A percentile compares a stretch with the other conserved stretches of the same genome.
phyloP scores from a whole-genome alignment of 768 basidiomycete genomes.

The Mycena alexandri region DNA sequence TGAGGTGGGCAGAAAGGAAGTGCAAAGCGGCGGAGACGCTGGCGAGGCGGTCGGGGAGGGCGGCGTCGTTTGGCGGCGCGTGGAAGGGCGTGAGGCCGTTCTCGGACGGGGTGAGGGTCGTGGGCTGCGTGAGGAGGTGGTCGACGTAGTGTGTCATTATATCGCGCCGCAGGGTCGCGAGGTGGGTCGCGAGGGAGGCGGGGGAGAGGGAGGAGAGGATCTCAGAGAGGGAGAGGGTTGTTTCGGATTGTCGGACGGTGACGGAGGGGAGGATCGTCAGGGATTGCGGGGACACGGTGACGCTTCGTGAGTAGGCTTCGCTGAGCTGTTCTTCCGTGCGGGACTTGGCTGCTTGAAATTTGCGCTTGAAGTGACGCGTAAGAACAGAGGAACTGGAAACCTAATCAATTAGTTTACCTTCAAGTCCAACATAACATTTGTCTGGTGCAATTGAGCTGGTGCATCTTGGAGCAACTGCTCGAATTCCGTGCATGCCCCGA shows the following conservation, averaged over 20 bases:
- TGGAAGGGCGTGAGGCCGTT: slow-evolving; percentile 63
- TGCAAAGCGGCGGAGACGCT: slow-evolving; percentile 68
- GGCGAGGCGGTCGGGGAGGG: slow-evolving; percentile 58
- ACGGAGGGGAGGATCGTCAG: slow-evolving; percentile 65
- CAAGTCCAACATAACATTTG: slow-evolving; percentile 67
- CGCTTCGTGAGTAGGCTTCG: slow-evolving; percentile 73
- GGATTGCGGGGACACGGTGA: slow-evolving; percentile 63
- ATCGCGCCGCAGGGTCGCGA: slow-evolving; percentile 76
- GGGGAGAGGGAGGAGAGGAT: slow-evolving; percentile 72
- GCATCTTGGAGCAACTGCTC: slow-evolving; percentile 59
- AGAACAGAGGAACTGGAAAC: slow-evolving; percentile 12
- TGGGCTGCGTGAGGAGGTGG: slow-evolving; percentile 65
- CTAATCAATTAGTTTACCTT: slow-evolving; percentile 57
- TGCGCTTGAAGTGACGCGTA: slow-evolving; percentile 56
- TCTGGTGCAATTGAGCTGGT: slow-evolving; percentile 64
- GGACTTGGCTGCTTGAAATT: slow-evolving; percentile 66
- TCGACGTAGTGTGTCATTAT: slow-evolving; percentile 72
- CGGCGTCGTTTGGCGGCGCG: slow-evolving; percentile 56
- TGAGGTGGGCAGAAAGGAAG: slow-evolving; percentile 73
- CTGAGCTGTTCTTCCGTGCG: slow-evolving; percentile 78
- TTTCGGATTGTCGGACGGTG: slow-evolving; percentile 70
- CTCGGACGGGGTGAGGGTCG: slow-evolving; percentile 56
- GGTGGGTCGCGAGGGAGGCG: slow-evolving; percentile 64
- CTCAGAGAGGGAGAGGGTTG: slow-evolving; percentile 62
- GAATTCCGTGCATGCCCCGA: slow-evolving; percentile 57